Evolutionary conservation across 108 stramenopile species (phyloP), one percentile per base, ranked within the genome.

Genomic region (Stephanodiscus triporus): DNA sequence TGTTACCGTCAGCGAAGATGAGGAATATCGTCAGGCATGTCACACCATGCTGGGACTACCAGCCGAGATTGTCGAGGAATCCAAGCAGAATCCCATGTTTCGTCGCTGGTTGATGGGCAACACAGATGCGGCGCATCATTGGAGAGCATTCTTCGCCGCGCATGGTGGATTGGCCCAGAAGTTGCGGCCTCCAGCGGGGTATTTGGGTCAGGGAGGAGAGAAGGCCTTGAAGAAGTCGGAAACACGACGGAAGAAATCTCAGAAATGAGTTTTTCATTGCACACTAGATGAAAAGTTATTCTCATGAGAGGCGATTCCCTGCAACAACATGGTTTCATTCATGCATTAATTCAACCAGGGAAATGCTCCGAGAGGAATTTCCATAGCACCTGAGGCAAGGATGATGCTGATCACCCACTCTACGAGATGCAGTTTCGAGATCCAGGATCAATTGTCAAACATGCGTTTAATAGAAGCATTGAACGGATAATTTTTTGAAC

Each of bases 31-130:
- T 27, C 45, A 59, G 9, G 92, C 90, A 23, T 91, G 89, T 73
- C 53, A 65, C 51, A 47, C 64, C 11, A 63, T 80, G n/a, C 73
- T 94, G 30, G 92, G 92, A 22, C 50, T 91, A 43, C 69, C 83
- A 26, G 90, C 90, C 2, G 92, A 94, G 80, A 84, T 88, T 53
- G 89, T 94, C 58, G 92, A 94, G 78, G 92, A 94, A 75, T 90
- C 85, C 24, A 94, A 94, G 68, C 76, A 78, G 68, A 86, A 86
- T 73, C 88, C 90, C 45, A 85, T 86, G 83, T 94, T 94, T 83
- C 80, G 84, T 48, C 76, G 87, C 23, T 94, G 92, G 92, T 64
- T 94, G 27, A 56, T 36, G 9, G 92, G 92, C 5, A 86, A 87
- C 19, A 91, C 92, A 8, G 89, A 94, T 81, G 88, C 83, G 23